phyloP scores from a whole-genome alignment of 140 eudicot species.

The Bidens hawaiensis region DNA sequence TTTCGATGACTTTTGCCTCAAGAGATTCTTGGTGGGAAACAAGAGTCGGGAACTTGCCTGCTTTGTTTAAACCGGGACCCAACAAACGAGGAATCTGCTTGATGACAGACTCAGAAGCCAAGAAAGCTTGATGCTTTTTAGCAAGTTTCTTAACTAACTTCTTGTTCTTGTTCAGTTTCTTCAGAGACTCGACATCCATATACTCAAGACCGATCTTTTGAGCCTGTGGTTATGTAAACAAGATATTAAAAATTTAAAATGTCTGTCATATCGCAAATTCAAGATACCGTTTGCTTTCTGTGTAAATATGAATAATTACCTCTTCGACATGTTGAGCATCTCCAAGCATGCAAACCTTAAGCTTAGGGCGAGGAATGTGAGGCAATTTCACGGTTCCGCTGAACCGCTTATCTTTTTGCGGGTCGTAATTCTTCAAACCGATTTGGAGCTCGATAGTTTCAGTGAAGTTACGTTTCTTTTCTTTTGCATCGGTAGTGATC shows the following conservation, averaged over 20 bases:
- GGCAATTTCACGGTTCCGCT: slow-evolving; percentile 77
- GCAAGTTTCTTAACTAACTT: slow-evolving; percentile 78
- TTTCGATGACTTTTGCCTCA: slow-evolving; percentile 61
- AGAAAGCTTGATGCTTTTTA: slow-evolving; percentile 64
- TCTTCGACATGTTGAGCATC: slow-evolving; percentile 82
- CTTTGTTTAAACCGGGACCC: slow-evolving; percentile 80
- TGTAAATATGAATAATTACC: slow-evolving; percentile 22
- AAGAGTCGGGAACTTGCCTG: slow-evolving; percentile 77
- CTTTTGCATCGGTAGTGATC: slow-evolving; percentile 42
- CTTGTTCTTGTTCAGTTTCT: slow-evolving; percentile 74
- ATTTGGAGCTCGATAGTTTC: slow-evolving; percentile 71
- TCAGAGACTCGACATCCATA: slow-evolving; percentile 65
- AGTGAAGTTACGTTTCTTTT: slow-evolving; percentile 51
- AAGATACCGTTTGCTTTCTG: neutral
- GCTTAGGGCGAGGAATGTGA: slow-evolving; percentile 72
- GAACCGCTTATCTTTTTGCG: slow-evolving; percentile 81
- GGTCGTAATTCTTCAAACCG: slow-evolving; percentile 74
- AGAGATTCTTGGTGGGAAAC: slow-evolving; percentile 70
- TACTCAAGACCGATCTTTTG: slow-evolving; percentile 59
- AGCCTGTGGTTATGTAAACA: slow-evolving; percentile 43
- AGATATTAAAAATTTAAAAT: too few relatives aligned
- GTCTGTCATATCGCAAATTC: too few relatives aligned
- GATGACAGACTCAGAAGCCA: slow-evolving; percentile 76
- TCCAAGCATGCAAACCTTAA: slow-evolving; percentile 81
- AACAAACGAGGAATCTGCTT: slow-evolving; percentile 79